These are phyloP conservation scores for Sequoiadendron giganteum DNA, from an alignment of 75 land plant genomes.

Conservation along the genomic window DNA sequence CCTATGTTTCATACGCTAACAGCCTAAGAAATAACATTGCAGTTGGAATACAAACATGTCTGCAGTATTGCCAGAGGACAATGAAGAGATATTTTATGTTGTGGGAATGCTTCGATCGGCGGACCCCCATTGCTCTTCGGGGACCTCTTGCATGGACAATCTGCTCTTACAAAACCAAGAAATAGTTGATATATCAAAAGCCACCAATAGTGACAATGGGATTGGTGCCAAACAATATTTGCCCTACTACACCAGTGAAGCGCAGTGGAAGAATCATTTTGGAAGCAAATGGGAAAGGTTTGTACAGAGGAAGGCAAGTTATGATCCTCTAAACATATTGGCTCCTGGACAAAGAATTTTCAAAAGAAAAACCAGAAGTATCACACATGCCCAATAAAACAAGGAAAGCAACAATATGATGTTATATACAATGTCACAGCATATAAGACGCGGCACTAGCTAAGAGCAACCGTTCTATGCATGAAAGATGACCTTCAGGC, in stretches of 20 bases:
- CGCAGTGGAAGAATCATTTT: conserved; percentile 31
- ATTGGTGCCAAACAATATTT: conserved; percentile 28
- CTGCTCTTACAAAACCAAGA: conserved; percentile 20
- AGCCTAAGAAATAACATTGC: background rate
- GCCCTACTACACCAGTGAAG: conserved; percentile 14
- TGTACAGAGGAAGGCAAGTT: conserved; percentile 16
- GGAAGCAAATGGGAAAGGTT: conserved; percentile 27
- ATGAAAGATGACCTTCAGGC: no score
- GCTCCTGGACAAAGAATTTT: conserved; percentile 40
- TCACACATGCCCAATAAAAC: background rate
- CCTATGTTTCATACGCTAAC: background rate
- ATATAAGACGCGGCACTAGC: no score
- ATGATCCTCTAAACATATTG: conserved; percentile 28
- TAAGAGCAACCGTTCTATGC: no score
- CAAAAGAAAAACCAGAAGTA: conserved; percentile 1
- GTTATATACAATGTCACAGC: background rate
- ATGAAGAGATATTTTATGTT: conserved; percentile 29
- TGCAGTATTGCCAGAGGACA: background rate
- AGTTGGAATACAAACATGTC: conserved; percentile 8
- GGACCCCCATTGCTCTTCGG: background rate
- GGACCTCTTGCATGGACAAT: background rate
- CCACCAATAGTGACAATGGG: background rate
- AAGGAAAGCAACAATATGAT: background rate
- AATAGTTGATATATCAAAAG: conserved; percentile 14
- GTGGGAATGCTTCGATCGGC: conserved; percentile 29